phyloP scores from a whole-genome alignment of 257 asterid genomes.

The Gentiana macrophylla region DNA sequence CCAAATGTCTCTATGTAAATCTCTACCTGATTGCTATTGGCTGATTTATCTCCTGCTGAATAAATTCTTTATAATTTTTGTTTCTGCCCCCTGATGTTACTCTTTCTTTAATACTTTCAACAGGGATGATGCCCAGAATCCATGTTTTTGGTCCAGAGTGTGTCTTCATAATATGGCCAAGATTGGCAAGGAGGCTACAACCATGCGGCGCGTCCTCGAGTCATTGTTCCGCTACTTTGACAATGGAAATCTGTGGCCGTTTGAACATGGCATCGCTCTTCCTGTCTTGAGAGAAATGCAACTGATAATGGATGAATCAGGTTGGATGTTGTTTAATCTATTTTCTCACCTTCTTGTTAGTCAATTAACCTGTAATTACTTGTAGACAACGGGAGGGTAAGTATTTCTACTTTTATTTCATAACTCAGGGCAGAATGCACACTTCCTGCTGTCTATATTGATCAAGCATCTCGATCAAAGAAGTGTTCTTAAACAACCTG shows the following conservation, averaged over 20 bases:
- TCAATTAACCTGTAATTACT: constrained; percentile 5
- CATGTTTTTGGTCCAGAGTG: constrained; percentile 84
- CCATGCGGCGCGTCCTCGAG: constrained; percentile 96
- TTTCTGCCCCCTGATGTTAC: constrained; percentile 6
- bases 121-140: constrained; percentile 71
- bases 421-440: constrained; percentile 71
- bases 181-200: constrained; percentile 92
- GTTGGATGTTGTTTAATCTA: constrained; percentile 19
- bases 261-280: constrained; percentile 61
- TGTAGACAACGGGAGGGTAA: background rate
- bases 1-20: constrained; percentile 59
- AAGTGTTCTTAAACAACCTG: constrained; percentile 74
- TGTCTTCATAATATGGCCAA: constrained; percentile 93
- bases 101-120: constrained; percentile 16
- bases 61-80: background rate
- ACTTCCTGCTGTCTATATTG: constrained; percentile 70
- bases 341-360: constrained; percentile 1
- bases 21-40: constrained; percentile 15
- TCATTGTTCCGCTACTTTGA: constrained; percentile 86
- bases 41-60: constrained; percentile 9
- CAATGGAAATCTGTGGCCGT: constrained; percentile 62
- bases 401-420: background rate
- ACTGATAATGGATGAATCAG: constrained; percentile 77
- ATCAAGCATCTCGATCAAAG: constrained; percentile 95
- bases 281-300: constrained; percentile 93